Evolutionary conservation across 1,139 yeast genomes (phyloP).

Genomic region (Scheffersomyces cryptocercus): DNA sequence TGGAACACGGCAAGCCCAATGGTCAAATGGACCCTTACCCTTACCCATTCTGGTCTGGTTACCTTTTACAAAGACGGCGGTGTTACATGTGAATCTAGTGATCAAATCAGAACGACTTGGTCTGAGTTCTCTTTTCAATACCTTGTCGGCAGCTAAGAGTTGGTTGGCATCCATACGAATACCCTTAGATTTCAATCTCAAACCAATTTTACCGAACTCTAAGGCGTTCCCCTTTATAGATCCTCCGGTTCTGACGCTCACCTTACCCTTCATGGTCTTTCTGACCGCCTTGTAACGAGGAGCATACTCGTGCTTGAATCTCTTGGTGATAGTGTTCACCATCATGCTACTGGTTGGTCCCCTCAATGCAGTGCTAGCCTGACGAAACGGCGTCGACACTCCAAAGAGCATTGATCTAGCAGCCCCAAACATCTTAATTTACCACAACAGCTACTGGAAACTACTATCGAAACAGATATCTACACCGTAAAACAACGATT

Average conservation of each 20-base stretch:
- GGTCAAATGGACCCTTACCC: conserved; percentile 97
- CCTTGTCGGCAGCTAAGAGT: conserved; percentile 86
- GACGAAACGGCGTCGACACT: neutral
- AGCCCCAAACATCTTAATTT: conserved; percentile 7
- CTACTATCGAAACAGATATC: too few relatives aligned
- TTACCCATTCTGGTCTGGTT: conserved; percentile 99
- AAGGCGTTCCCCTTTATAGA: conserved; percentile 84
- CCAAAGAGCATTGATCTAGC: conserved; percentile 8
- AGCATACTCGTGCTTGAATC: conserved; percentile 83
- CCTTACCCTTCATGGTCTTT: conserved; percentile 94
- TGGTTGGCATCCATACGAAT: conserved; percentile 86
- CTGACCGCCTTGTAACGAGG: conserved; percentile 74
- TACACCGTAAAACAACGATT: too few relatives aligned
- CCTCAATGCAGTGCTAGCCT: neutral
- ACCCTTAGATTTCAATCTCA: conserved; percentile 86
- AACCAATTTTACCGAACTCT: conserved; percentile 81
- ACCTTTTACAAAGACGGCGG: conserved; percentile 95
- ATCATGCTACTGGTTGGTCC: neutral
- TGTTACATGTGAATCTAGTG: conserved; percentile 80
- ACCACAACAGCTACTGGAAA: too few relatives aligned
- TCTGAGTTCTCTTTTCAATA: conserved; percentile 79
- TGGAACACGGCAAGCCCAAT: conserved; percentile 96
- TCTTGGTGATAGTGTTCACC: conserved; percentile 11
- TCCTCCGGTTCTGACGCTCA: conserved; percentile 93
- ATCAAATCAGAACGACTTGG: conserved; percentile 69